Evolutionary conservation across 306 rosid species (phyloP).

Genomic region (Nissolia schottii): DNA sequence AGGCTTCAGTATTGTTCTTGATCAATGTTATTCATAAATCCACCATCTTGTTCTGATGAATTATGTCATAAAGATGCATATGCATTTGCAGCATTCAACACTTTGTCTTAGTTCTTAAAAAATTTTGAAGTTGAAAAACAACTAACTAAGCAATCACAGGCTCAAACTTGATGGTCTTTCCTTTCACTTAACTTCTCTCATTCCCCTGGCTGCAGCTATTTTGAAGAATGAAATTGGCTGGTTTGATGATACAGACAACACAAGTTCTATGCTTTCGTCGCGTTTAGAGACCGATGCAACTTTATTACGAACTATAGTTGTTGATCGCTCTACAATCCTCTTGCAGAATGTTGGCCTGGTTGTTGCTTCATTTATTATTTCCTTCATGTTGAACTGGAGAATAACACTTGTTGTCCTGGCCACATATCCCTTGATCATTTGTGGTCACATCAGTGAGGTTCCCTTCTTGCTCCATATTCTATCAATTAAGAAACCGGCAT

Average conservation of each 20-base stretch:
- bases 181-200: slow-evolving; percentile 3
- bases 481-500: background rate
- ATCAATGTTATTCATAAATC: slow-evolving; percentile 11
- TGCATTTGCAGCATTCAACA: background rate
- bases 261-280: slow-evolving; percentile 85
- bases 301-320: slow-evolving; percentile 70
- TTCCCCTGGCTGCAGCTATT: slow-evolving; percentile 58
- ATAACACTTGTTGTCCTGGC: slow-evolving; percentile 86
- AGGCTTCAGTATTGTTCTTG: slow-evolving; percentile 3
- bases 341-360: slow-evolving; percentile 82
- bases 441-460: slow-evolving; percentile 96
- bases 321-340: slow-evolving; percentile 80
- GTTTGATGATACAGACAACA: slow-evolving; percentile 84
- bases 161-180: background rate
- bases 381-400: slow-evolving; percentile 94
- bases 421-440: slow-evolving; percentile 81
- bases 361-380: slow-evolving; percentile 72
- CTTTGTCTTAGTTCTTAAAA: background rate
- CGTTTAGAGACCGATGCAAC: slow-evolving; percentile 86
- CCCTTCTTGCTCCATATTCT: slow-evolving; percentile 13
- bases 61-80: background rate
- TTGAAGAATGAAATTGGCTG: slow-evolving; percentile 93
- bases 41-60: slow-evolving; percentile 10
- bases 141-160: background rate
- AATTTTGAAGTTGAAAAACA: background rate